These are phyloP conservation scores for Priceomyces haplophilus DNA, from an alignment of 805 yeast species.

Conservation along the genomic window DNA sequence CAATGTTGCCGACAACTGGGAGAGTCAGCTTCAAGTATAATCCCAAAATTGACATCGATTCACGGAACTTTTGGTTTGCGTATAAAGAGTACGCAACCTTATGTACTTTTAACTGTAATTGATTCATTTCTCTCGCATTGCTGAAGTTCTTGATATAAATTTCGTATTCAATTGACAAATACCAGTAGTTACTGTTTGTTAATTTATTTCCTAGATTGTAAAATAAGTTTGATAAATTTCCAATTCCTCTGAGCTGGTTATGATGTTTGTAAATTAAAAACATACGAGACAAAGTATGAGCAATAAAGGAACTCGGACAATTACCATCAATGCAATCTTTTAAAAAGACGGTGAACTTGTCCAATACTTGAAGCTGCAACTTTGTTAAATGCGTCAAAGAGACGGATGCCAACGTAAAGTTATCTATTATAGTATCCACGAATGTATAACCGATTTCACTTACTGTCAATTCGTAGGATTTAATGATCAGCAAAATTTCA, in stretches of 20 bases:
- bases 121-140: conserved; percentile 9
- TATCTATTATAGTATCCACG: conserved; percentile 2
- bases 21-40: conserved; percentile 5
- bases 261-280: conserved; percentile 15
- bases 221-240: conserved; percentile 45
- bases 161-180: conserved; percentile 31
- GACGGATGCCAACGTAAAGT: not conserved
- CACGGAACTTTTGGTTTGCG: conserved; percentile 11
- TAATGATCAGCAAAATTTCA: not conserved
- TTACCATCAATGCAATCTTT: conserved; percentile 5
- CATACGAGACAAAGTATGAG: conserved; percentile 5
- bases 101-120: conserved; percentile 27
- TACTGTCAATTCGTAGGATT: conserved; percentile 2
- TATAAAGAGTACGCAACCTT: conserved; percentile 29
- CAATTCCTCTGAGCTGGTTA: conserved; percentile 38
- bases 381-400: not conserved
- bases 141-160: conserved; percentile 11
- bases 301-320: not conserved
- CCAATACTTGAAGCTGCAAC: conserved; percentile 5
- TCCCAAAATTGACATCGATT: conserved; percentile 4
- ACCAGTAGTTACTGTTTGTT: conserved; percentile 10
- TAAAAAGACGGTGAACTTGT: conserved; percentile 5
- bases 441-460: conserved; percentile 4
- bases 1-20: not conserved
- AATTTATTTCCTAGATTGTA: conserved; percentile 37